Percentiles rank a stretch among this genome's conserved stretches.
These are phyloP conservation scores for Persicaria tinctoria DNA, from an alignment of 148 eudicot genomes.

Conservation along the genomic window DNA sequence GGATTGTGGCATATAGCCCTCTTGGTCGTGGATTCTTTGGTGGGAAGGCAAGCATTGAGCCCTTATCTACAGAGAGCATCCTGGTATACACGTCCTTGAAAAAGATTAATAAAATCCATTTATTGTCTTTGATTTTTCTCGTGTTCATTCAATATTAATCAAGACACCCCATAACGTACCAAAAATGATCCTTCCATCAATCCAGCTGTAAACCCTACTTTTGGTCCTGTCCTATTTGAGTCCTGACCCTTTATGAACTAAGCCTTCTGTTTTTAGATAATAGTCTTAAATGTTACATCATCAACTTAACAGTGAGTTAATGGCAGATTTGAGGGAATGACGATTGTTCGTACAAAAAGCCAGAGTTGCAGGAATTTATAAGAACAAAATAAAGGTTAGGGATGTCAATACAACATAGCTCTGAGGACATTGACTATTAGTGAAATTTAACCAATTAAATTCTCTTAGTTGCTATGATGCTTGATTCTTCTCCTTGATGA, in stretches of 20 bases:
- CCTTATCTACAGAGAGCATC: slow-evolving; percentile 18
- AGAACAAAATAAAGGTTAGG: neutral
- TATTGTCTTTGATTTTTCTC: neutral
- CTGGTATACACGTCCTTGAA: slow-evolving; percentile 18
- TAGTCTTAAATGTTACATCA: neutral
- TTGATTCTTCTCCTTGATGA: neutral
- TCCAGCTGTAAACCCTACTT: neutral
- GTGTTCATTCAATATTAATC: neutral
- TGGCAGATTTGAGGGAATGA: neutral
- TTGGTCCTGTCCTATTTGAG: neutral
- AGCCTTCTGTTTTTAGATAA: neutral
- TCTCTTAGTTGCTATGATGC: neutral
- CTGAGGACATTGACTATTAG: neutral
- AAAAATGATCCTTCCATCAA: neutral
- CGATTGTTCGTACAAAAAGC: neutral
- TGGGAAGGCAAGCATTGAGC: slow-evolving; percentile 16
- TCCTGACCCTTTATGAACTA: neutral
- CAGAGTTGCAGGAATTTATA: neutral
- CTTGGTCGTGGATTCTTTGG: slow-evolving; percentile 36
- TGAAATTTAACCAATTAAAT: neutral
- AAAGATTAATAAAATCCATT: neutral
- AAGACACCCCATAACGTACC: too few relatives aligned
- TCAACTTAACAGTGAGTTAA: neutral
- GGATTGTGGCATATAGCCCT: slow-evolving; percentile 37
- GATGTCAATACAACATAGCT: neutral